These are phyloP conservation scores for Epichloe baconii DNA, from an alignment of 2,329 filamentous ascomycete species.

Conservation along the genomic window DNA sequence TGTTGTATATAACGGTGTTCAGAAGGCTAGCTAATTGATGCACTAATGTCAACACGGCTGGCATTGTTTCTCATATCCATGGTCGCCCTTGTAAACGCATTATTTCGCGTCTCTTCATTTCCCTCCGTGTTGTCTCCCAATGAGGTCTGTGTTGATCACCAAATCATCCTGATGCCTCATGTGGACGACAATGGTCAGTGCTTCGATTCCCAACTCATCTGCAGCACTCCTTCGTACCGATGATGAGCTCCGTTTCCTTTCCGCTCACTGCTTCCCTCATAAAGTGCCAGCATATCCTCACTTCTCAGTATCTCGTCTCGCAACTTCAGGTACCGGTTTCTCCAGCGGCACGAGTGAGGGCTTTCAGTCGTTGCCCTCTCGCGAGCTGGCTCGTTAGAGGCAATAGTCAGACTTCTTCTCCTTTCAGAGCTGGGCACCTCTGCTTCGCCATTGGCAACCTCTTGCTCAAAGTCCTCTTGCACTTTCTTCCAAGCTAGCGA, in stretches of 20 bases:
- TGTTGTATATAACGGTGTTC: too few species aligned
- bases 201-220: slow-evolving; percentile 30
- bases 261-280: slow-evolving; percentile 5
- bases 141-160: slow-evolving; percentile 34
- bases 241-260: slow-evolving; percentile 2
- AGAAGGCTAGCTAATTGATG: not conserved
- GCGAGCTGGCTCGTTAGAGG: not conserved
- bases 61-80: too few species aligned
- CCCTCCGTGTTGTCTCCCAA: not conserved
- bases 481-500: slow-evolving; percentile 13
- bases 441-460: slow-evolving; percentile 1
- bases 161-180: slow-evolving; percentile 35
- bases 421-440: not conserved
- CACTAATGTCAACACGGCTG: not conserved
- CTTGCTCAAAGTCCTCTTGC: slow-evolving; percentile 9
- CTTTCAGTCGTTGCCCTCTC: slow-evolving; percentile 1
- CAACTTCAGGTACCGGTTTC: slow-evolving; percentile 27
- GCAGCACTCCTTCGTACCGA: not conserved
- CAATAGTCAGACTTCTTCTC: not conserved
- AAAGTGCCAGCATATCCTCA: slow-evolving; percentile 24
- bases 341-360: slow-evolving; percentile 28
- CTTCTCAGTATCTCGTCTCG: slow-evolving; percentile 28
- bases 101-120: not conserved
- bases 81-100: not conserved
- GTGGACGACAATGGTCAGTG: slow-evolving; percentile 38